A percentile compares a stretch with the other conserved stretches of the same genome.
phyloP scores from a whole-genome alignment of 768 basidiomycete species.

The Plicaturopsis crispa region DNA sequence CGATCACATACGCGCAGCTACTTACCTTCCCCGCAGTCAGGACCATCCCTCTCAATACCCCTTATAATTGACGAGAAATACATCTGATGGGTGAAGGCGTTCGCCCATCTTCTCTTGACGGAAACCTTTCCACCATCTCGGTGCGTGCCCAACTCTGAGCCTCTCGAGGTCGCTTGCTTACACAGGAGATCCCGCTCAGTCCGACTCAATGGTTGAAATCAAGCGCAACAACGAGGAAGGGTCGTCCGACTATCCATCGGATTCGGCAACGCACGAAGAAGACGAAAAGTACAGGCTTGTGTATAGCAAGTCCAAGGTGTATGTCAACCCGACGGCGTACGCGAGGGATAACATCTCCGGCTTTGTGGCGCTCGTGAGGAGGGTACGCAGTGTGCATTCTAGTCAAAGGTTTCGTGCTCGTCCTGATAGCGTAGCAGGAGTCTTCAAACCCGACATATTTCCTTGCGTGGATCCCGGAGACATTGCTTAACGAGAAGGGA shows the following conservation, averaged over 20 bases:
- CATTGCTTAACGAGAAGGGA: constrained; percentile 75
- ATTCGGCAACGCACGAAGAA: constrained; percentile 38
- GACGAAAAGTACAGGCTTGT: constrained; percentile 65
- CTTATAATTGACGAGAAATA: too few species aligned
- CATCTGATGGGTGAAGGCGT: constrained; percentile 12
- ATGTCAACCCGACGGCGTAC: constrained; percentile 91
- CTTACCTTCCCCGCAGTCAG: too few species aligned
- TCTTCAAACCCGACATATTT: constrained; percentile 69
- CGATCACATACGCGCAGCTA: too few species aligned
- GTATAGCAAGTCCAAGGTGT: constrained; percentile 91
- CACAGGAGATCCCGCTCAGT: constrained; percentile 17
- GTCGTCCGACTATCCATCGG: too few species aligned
- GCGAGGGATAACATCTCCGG: constrained; percentile 91
- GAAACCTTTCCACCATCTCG: constrained; percentile 38
- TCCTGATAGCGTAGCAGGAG: constrained; percentile 38
- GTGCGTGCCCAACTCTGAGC: constrained; percentile 23
- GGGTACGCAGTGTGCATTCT: constrained; percentile 39
- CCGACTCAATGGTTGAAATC: constrained; percentile 72
- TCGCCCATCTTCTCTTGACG: constrained; percentile 30
- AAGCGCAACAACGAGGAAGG: too few species aligned
- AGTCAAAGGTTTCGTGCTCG: constrained; percentile 6
- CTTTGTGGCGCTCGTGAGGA: constrained; percentile 86
- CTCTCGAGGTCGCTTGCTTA: constrained; percentile 7
- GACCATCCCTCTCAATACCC: too few species aligned
- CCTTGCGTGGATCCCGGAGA: constrained; percentile 91